Evolutionary conservation across 2,329 filamentous ascomycete genomes (phyloP).

Genomic region (Chaetomiaceae sp.): DNA sequence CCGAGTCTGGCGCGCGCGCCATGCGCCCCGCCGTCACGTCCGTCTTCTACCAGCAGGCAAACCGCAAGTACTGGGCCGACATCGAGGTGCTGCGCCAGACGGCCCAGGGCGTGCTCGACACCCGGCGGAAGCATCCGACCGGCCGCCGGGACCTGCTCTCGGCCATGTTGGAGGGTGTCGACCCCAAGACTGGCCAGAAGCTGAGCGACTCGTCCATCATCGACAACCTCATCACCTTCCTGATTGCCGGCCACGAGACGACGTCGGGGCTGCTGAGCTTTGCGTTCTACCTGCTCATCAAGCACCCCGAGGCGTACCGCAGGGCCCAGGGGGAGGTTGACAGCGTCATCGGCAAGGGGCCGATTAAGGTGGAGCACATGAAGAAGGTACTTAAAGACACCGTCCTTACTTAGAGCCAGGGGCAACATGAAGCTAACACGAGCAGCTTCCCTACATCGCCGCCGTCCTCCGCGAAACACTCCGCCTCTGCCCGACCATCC

Average conservation of each 20-base stretch:
- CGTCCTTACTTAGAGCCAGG: too few species aligned
- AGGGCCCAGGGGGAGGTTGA: constrained; percentile 67
- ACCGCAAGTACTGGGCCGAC: constrained; percentile 49
- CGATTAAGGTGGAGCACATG: constrained; percentile 58
- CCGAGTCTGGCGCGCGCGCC: constrained; percentile 49
- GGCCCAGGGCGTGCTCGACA: constrained; percentile 56
- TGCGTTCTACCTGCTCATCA: constrained; percentile 60
- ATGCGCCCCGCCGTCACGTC: constrained; percentile 43
- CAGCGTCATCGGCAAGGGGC: constrained; percentile 53
- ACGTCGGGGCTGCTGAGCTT: constrained; percentile 65
- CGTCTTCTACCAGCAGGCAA: constrained; percentile 46
- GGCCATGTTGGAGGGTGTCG: constrained; percentile 64
- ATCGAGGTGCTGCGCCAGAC: constrained; percentile 53
- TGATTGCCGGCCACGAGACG: constrained; percentile 69
- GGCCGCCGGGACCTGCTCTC: constrained; percentile 63
- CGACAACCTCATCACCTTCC: constrained; percentile 68
- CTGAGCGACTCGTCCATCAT: constrained; percentile 60
- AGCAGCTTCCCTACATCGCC: constrained; percentile 51
- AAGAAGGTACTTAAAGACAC: too few species aligned
- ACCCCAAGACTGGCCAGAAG: constrained; percentile 63
- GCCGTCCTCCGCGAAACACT: constrained; percentile 63
- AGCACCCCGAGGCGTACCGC: constrained; percentile 54
- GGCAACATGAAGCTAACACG: too few species aligned
- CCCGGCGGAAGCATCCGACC: constrained; percentile 50
- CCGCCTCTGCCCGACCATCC: constrained; percentile 57